Base-by-base conservation (phyloP, 2,329 filamentous ascomycete species). In the Pseudogymnoascus sp. region DNA sequence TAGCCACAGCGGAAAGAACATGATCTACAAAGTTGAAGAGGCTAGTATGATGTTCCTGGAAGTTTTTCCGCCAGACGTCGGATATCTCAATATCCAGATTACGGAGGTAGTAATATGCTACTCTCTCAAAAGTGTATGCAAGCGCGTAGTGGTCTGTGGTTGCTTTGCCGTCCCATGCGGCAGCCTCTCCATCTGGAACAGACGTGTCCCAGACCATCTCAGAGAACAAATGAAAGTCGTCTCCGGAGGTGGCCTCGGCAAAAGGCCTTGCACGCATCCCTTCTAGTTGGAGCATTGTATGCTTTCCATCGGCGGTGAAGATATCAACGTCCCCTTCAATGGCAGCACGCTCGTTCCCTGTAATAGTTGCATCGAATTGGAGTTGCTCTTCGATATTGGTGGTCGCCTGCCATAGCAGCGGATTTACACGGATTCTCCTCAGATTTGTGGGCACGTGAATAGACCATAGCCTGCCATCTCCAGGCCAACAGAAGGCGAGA, bases 391-490 rank as follows among this genome's bases (percentile, higher is more conserved):
- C 15, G 39, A 21, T 21, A 40, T 40, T 11, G 15, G 15, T 3
- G 15, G 15, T 40, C 4, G 39, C 15, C 15, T 21, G 15, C 15
- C 39, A 40, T 10, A 40, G 39, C 15, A 37, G 47, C 5, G 66
- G 65, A 57, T 69, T 70, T 29, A 71, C 60, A 2, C 61, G 58
- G 54, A 71, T 64, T 9, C 60, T 17, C 21, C 58, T 29, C 39
- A 71, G 66, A 7, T 15, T 24, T n/a, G 64, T 67, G 17, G 68
- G 69, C 3, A 71, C 50, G 33, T 66, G 63, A 4, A 69, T 24
- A 5, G 64, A 63, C 62, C 63, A 64, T 1, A 68, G 39, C 11
- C 54, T 40, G 1, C 61, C 66, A 57, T 70, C 68, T 7, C 47
- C 62, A 11, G 68, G 69, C 17, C 17, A 59, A 3, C 59, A 60